Percentiles rank a stretch among this genome's conserved stretches.
Conservation (phyloP, 2,329 filamentous ascomycete genomes). For the Fusarium gaditjirri region DNA sequence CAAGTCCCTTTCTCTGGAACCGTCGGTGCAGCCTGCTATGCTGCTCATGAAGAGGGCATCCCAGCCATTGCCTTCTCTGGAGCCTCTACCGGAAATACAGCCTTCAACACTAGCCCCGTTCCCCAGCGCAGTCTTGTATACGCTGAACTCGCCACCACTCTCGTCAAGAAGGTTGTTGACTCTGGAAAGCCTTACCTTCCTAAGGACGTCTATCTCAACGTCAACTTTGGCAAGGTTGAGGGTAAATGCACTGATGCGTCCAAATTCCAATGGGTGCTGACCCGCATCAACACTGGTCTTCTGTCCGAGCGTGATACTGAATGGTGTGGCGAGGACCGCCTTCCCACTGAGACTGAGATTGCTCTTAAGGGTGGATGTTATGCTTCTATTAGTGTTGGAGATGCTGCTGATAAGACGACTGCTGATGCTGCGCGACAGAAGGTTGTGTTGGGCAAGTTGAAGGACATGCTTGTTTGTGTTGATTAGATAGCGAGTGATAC, state of each 20-base stretch:
- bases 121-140: constrained; percentile 69
- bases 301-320: constrained; percentile 65
- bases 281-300: constrained; percentile 67
- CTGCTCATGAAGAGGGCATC: constrained; percentile 63
- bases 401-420: constrained; percentile 69
- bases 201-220: constrained; percentile 69
- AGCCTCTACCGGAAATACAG: constrained; percentile 57
- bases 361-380: constrained; percentile 64
- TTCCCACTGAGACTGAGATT: constrained; percentile 70
- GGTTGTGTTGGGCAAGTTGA: constrained; percentile 47
- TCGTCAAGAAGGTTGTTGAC: constrained; percentile 65
- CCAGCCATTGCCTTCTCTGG: constrained; percentile 77
- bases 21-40: constrained; percentile 71
- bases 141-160: constrained; percentile 67
- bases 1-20: constrained; percentile 71
- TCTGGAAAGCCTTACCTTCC: constrained; percentile 73
- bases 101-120: constrained; percentile 64
- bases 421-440: constrained; percentile 46
- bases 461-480: constrained; percentile 46
- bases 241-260: constrained; percentile 60
- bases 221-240: constrained; percentile 71
- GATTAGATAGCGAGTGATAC: not conserved
- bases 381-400: constrained; percentile 71
- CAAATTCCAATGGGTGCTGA: constrained; percentile 73
- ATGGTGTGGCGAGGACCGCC: constrained; percentile 63